phyloP scores from a whole-genome alignment of 352 stramenopile species.

The Pythium periplocum region DNA sequence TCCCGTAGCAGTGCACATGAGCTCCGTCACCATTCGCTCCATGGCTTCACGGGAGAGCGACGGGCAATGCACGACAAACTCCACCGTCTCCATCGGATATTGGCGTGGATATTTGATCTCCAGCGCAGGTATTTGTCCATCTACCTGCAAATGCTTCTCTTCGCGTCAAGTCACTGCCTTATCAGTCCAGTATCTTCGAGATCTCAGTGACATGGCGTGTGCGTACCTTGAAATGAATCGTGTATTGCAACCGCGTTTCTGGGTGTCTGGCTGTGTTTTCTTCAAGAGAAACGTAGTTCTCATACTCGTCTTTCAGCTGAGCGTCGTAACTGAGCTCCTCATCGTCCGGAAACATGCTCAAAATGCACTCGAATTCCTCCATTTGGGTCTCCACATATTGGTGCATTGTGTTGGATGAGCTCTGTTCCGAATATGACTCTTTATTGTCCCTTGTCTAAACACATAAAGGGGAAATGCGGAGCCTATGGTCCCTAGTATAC shows the following conservation, averaged over 20 bases:
- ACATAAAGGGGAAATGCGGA: background rate
- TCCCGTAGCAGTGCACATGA: conserved; percentile 25
- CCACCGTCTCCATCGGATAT: conserved; percentile 29
- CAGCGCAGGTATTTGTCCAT: conserved; percentile 29
- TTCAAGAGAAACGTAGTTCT: conserved; percentile 4
- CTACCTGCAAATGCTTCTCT: conserved; percentile 1
- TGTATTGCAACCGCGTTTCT: conserved; percentile 30
- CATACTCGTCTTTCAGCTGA: conserved; percentile 22
- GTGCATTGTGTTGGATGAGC: too few relatives aligned
- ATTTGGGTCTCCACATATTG: conserved; percentile 20
- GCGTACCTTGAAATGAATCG: conserved; percentile 38
- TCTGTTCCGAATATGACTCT: too few relatives aligned
- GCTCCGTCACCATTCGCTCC: conserved; percentile 29
- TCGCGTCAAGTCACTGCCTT: too few relatives aligned
- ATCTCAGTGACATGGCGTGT: too few relatives aligned
- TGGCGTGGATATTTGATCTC: conserved; percentile 33
- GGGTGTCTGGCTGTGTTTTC: conserved; percentile 1
- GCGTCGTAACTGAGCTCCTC: conserved; percentile 41
- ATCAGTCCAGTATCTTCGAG: too few relatives aligned
- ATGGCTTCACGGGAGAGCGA: conserved; percentile 33
- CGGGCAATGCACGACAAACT: conserved; percentile 48
- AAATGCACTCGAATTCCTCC: conserved; percentile 73
- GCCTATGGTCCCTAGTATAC: background rate
- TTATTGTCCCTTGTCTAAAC: too few relatives aligned
- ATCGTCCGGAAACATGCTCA: conserved; percentile 57